Base-by-base conservation (phyloP, 805 yeast genomes). In the Wickerhamiella parazyma region DNA sequence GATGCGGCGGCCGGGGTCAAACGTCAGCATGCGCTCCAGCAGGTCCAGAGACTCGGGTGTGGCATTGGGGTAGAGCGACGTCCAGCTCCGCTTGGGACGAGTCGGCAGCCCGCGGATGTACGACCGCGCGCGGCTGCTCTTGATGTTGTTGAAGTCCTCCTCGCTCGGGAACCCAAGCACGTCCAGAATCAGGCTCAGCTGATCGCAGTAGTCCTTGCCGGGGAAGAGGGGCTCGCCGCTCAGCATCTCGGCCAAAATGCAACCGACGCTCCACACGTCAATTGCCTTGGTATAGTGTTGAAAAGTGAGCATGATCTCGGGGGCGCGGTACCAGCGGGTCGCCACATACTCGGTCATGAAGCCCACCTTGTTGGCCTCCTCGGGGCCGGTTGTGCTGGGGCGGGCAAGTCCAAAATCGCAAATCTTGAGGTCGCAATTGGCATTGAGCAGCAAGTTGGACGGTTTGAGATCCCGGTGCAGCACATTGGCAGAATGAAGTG, bases 271-370 rank as follows among this genome's bases (percentile, higher is more conserved):
- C 98, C 98, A 91, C 45, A 91, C 73, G 61, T 91, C 98, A 47
- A 91, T 89, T 19, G 98, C 95, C 64, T 85, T 87, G 5, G 97
- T 83, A 62, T 89, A 89, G 47, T 87, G 84, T 60, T 91, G 94
- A 66, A 83, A 85, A 50, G 93, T 80, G 44, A 91, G 69, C 86
- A 91, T 89, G 62, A 91, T 86, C 58, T 91, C 98, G 0, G 98
- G 98, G 3, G 98, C 98, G 52, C 98, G 70, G 63, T 91, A 91
- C 98, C 98, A 91, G 60, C 98, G 72, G 1, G 98, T 91, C 25
- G 98, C 97, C 21, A 91, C 98, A 59, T 91, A 91, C 61, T 89
- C 97, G 1, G 98, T 91, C 69, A 89, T 67, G 55, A 85, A 89
- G n/a, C 95, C 96, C 25, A 82, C 81, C 53, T 86, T 85, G 53